phyloP scores from a whole-genome alignment of 345 rosid species.

The Moricandia arvensis region DNA sequence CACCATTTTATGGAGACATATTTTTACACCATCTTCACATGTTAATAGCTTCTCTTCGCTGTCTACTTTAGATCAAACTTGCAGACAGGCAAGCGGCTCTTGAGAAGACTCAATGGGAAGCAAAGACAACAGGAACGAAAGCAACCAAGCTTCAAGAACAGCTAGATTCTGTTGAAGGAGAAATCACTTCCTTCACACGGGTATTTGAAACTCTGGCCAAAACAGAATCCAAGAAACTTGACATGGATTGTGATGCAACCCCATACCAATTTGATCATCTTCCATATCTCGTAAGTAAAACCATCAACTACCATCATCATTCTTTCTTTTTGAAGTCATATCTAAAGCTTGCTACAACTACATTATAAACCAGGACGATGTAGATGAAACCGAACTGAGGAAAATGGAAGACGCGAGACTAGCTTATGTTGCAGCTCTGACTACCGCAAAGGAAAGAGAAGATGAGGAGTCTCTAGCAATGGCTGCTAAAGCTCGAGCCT shows the following conservation, averaged over 20 bases:
- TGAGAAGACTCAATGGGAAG: constrained; percentile 93
- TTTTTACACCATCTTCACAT: no score
- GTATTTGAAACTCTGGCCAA: constrained; percentile 63
- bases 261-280: constrained; percentile 53
- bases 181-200: constrained; percentile 53
- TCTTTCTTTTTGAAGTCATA: neutral
- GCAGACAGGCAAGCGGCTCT: constrained; percentile 97
- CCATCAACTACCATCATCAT: neutral
- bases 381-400: constrained; percentile 38
- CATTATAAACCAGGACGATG: constrained; percentile 47
- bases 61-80: constrained; percentile 64
- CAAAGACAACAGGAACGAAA: constrained; percentile 60
- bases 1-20: neutral
- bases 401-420: constrained; percentile 76
- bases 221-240: constrained; percentile 34
- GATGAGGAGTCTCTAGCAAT: constrained; percentile 81
- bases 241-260: constrained; percentile 56
- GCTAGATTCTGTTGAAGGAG: constrained; percentile 61
- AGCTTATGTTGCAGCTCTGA: constrained; percentile 71
- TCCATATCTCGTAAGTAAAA: constrained; percentile 58
- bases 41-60: constrained; percentile 7
- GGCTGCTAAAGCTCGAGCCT: constrained; percentile 65
- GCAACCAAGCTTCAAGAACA: constrained; percentile 76
- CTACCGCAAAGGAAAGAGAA: constrained; percentile 63
- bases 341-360: constrained; percentile 8